These are phyloP conservation scores for Podaxis pistillaris DNA, from an alignment of 768 basidiomycete genomes.

Conservation along the genomic window DNA sequence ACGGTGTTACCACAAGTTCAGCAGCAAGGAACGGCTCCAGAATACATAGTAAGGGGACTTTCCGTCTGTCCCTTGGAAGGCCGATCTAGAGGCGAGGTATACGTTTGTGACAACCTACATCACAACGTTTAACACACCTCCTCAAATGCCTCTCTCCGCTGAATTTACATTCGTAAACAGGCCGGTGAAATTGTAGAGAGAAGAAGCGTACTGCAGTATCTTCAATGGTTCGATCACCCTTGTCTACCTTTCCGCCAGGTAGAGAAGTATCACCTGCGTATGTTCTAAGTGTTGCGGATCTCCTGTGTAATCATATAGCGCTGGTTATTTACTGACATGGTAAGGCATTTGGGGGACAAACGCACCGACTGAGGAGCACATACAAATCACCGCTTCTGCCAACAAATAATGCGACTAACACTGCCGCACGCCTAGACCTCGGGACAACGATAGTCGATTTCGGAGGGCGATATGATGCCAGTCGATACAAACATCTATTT, in stretches of 20 bases:
- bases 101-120: background rate
- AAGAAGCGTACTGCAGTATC: constrained; percentile 71
- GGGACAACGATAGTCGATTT: constrained; percentile 46
- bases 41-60: constrained; percentile 73
- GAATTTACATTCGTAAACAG: background rate
- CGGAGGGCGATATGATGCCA: constrained; percentile 47
- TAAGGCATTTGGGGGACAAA: constrained; percentile 16
- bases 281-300: constrained; percentile 66
- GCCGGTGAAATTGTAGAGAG: background rate
- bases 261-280: constrained; percentile 89
- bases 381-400: constrained; percentile 83
- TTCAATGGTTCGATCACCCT: constrained; percentile 64
- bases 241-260: constrained; percentile 82
- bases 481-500: constrained; percentile 54
- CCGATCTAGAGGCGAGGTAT: constrained; percentile 58
- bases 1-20: constrained; percentile 82
- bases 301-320: constrained; percentile 40
- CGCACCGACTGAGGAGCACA: constrained; percentile 80
- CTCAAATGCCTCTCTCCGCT: constrained; percentile 89
- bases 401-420: constrained; percentile 82
- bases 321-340: background rate
- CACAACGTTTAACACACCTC: constrained; percentile 50
- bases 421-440: constrained; percentile 63
- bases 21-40: constrained; percentile 79
- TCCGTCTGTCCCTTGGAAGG: constrained; percentile 66